Evolutionary conservation across 352 stramenopile genomes (phyloP).

Genomic region (Thalassiosira ordinaria): DNA sequence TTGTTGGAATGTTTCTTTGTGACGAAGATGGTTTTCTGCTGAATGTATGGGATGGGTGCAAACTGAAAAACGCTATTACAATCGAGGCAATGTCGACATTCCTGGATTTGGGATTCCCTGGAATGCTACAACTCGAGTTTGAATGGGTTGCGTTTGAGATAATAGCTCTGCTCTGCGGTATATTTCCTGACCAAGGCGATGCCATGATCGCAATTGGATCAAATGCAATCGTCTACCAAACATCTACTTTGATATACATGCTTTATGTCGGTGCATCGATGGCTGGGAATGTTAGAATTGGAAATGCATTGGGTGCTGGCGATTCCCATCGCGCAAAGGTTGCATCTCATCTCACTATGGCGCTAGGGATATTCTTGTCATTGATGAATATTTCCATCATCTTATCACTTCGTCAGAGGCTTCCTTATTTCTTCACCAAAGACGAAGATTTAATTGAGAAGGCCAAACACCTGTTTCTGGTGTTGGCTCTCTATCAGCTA

Average conservation of each 20-base stretch:
- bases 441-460: conserved; percentile 49
- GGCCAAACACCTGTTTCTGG: conserved; percentile 62
- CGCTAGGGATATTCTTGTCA: conserved; percentile 40
- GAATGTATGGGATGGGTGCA: conserved; percentile 88
- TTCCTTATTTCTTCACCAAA: conserved; percentile 77
- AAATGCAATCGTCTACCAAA: conserved; percentile 87
- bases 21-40: conserved; percentile 61
- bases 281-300: conserved; percentile 87
- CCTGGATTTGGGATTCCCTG: conserved; percentile 86
- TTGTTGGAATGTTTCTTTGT: conserved; percentile 18
- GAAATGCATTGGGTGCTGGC: conserved; percentile 88
- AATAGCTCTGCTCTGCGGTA: conserved; percentile 83
- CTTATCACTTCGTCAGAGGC: conserved; percentile 54
- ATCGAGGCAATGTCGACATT: conserved; percentile 85
- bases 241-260: conserved; percentile 83
- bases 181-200: conserved; percentile 68
- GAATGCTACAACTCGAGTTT: conserved; percentile 89
- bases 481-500: conserved; percentile 86
- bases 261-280: conserved; percentile 85
- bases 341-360: conserved; percentile 51
- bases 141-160: conserved; percentile 79
- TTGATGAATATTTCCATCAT: conserved; percentile 43
- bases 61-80: conserved; percentile 75
- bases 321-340: conserved; percentile 84
- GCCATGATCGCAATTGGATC: conserved; percentile 87